Evolutionary conservation across 2,329 filamentous ascomycete genomes (phyloP).

Genomic region (Plectosphaerella cucumerina): DNA sequence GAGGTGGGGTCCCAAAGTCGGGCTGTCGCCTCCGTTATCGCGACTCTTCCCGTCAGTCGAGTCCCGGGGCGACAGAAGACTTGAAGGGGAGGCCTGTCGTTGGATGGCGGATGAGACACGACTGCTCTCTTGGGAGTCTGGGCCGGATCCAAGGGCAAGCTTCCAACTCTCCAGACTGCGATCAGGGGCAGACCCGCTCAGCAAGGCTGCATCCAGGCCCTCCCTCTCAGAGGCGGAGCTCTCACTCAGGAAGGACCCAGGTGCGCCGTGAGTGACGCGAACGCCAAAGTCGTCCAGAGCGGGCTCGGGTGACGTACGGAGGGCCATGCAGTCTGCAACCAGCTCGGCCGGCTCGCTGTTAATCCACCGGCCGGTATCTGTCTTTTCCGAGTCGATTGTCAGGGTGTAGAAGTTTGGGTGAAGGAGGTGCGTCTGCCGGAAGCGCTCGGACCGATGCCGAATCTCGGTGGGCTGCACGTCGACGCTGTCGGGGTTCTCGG

Average conservation of each 20-base stretch:
- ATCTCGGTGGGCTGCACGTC: conserved; percentile 78
- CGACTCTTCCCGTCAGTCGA: conserved; percentile 36
- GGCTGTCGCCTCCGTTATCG: conserved; percentile 49
- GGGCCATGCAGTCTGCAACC: conserved; percentile 71
- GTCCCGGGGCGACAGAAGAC: conserved; percentile 44
- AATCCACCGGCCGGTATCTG: conserved; percentile 71
- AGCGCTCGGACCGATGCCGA: conserved; percentile 69
- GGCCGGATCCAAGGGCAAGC: conserved; percentile 47
- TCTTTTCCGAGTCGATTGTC: conserved; percentile 75
- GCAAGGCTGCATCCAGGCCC: conserved; percentile 31
- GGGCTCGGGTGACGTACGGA: conserved; percentile 39
- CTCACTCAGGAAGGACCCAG: conserved; percentile 17
- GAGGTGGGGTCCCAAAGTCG: conserved; percentile 53
- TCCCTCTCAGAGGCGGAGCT: conserved; percentile 26
- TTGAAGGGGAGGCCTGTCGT: conserved; percentile 46
- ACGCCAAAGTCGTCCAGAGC: conserved; percentile 8
- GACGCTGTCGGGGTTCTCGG: conserved; percentile 65
- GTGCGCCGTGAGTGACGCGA: conserved; percentile 8
- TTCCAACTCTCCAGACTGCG: conserved; percentile 43
- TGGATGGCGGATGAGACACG: conserved; percentile 30
- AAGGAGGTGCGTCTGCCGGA: conserved; percentile 67
- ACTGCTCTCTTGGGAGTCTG: conserved; percentile 36
- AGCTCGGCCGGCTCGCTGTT: conserved; percentile 77
- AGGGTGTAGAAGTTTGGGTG: conserved; percentile 83
- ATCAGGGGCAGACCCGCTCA: conserved; percentile 29